A percentile compares a stretch with the other conserved stretches of the same genome.
Evolutionary conservation across 116 monocot genomes (phyloP).

Genomic region (Zostera marina): DNA sequence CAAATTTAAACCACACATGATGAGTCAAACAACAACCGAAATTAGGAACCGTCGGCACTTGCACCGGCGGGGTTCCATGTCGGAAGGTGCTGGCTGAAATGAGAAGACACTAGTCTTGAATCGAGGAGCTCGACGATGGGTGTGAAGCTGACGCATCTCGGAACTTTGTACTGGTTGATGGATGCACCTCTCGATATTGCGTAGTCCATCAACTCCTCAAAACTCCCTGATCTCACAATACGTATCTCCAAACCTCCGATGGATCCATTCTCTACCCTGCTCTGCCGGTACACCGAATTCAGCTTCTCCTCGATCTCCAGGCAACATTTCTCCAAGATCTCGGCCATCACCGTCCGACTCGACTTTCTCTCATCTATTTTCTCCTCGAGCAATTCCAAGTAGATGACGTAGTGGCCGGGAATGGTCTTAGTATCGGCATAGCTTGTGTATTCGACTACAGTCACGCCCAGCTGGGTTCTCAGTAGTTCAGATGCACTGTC

Average conservation of each 20-base stretch:
- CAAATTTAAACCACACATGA: too few relatives aligned
- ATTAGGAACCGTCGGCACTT: too few relatives aligned
- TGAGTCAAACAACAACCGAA: too few relatives aligned
- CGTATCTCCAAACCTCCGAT: conserved; percentile 45
- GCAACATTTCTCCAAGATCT: conserved; percentile 27
- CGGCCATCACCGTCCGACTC: neutral
- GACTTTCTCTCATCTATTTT: too few relatives aligned
- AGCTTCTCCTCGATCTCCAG: conserved; percentile 36
- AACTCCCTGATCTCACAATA: conserved; percentile 25
- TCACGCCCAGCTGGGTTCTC: neutral
- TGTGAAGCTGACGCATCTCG: conserved; percentile 18
- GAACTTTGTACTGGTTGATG: conserved; percentile 45
- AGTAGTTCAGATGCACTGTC: conserved; percentile 22
- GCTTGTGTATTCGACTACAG: conserved; percentile 26
- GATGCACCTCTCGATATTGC: conserved; percentile 26
- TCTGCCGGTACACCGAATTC: conserved; percentile 34
- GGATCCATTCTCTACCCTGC: conserved; percentile 19
- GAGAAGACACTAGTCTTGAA: conserved; percentile 15
- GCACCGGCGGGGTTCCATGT: conserved; percentile 3
- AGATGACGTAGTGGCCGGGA: conserved; percentile 37
- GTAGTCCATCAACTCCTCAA: conserved; percentile 33
- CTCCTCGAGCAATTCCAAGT: conserved; percentile 30
- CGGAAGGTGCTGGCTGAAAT: conserved; percentile 19
- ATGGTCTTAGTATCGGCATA: conserved; percentile 19
- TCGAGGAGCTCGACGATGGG: conserved; percentile 24